Base-by-base conservation (phyloP, 2,329 filamentous ascomycete species). In the Ceratocystis alfenasii region DNA sequence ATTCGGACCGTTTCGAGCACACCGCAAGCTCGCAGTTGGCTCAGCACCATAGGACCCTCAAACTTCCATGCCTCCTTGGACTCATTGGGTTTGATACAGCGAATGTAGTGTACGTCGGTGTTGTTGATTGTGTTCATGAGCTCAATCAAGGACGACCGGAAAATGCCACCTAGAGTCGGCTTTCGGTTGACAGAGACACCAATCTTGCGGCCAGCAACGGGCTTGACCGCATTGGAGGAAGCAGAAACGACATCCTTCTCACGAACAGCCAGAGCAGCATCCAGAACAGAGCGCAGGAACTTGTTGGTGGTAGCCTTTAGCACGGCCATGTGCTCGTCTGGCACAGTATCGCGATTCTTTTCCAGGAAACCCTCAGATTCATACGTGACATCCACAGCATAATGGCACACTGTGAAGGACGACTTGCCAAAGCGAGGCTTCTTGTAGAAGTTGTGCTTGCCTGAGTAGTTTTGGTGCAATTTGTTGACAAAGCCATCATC, bases 291-390 rank as follows among this genome's bases (percentile, higher is more conserved):
- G 57, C 83, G 84, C 66, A 99, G 80, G 80, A 99, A 99, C 62
- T 79, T 78, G 76, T 96, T 99, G 41, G 84, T 87, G 0, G 91
- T 95, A 63, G 86, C 86, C 71, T 85, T 87, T 69, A 99, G 82
- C 46, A 99, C 88, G 67, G 94, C 91, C 86, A 99, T 89, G 74
- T 97, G 94, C 78, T 99, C 94, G 73, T 99, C 94, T 5, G 94
- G 94, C 60, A 99, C 94, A 22, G 95, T 99, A 76, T 99, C 94
- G 75, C 94, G 86, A 77, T 99, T 99, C 83, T 99, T 99, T 76
- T 99, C 95, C 72, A 99, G 96, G 77, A 99, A 99, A 60, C 94
- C 94, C 71, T 99, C 94, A 1, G 93, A 97, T 76, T 99, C 94
- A 74, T 99, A 99, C 20, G 93, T 97, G 71, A 99, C 94, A 72